phyloP scores from a whole-genome alignment of 306 rosid genomes.

The Glycine soja region DNA sequence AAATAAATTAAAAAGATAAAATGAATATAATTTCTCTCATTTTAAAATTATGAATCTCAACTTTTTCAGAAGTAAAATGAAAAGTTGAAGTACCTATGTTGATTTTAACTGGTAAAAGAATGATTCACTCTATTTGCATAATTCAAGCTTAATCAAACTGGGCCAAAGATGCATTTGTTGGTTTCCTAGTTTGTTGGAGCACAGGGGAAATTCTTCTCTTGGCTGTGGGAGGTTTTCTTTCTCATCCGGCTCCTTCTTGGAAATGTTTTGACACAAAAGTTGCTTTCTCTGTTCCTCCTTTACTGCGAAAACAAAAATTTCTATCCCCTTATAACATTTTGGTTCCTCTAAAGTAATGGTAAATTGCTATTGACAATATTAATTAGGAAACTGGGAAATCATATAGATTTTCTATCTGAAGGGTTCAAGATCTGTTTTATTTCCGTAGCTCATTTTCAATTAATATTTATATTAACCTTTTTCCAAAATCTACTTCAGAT shows the following conservation, averaged over 20 bases:
- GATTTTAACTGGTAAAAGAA: too few species aligned
- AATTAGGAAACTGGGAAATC: slow-evolving; percentile 15
- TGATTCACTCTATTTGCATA: not conserved
- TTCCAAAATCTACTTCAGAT: slow-evolving; percentile 55
- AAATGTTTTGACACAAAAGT: slow-evolving; percentile 6
- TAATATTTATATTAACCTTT: slow-evolving; percentile 13
- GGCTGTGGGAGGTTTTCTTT: not conserved
- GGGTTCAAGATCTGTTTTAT: slow-evolving; percentile 38
- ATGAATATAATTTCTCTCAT: not conserved
- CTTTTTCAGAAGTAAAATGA: not conserved
- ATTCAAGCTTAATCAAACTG: not conserved
- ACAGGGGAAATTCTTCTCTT: slow-evolving; percentile 10
- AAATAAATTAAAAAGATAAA: not conserved
- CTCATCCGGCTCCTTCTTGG: not conserved
- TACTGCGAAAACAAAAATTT: slow-evolving; percentile 1
- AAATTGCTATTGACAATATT: not conserved
- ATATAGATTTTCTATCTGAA: slow-evolving; percentile 27
- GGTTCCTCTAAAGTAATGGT: not conserved
- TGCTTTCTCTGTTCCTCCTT: slow-evolving; percentile 8
- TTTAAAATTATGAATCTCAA: not conserved
- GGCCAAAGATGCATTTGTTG: not conserved
- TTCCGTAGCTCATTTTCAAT: slow-evolving; percentile 3
- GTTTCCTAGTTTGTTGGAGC: slow-evolving; percentile 27
- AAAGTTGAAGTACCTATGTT: too few species aligned
- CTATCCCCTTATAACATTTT: not conserved